Evolutionary conservation across 2,329 filamentous ascomycete species (phyloP).

Genomic region (Nothopassalora personata): DNA sequence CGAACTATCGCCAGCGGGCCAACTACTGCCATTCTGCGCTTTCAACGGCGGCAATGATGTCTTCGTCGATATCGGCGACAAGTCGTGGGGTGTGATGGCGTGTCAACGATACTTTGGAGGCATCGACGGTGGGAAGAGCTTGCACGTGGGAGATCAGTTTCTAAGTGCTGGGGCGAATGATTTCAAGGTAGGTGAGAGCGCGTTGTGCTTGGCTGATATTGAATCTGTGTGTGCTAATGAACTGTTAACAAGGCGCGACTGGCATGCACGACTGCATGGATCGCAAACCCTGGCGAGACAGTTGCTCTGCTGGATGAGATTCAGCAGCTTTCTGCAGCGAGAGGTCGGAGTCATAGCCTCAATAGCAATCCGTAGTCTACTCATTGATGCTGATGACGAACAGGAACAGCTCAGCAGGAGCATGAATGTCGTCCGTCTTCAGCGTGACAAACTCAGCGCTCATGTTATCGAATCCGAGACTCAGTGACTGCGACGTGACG

Average conservation of each 20-base stretch:
- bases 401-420: no score
- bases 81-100: slow-evolving; percentile 88
- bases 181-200: slow-evolving; percentile 62
- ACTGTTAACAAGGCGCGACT: slow-evolving; percentile 56
- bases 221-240: neutral
- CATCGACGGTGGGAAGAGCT: slow-evolving; percentile 68
- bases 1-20: slow-evolving; percentile 68
- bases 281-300: slow-evolving; percentile 86
- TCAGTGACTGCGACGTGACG: no score
- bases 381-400: no score
- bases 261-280: slow-evolving; percentile 94
- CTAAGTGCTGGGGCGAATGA: slow-evolving; percentile 92
- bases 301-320: slow-evolving; percentile 85
- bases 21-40: slow-evolving; percentile 79
- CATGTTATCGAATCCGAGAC: no score
- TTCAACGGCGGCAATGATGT: slow-evolving; percentile 98
- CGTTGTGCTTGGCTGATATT: neutral
- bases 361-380: neutral
- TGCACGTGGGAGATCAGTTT: slow-evolving; percentile 96
- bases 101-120: slow-evolving; percentile 86
- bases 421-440: no score
- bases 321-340: slow-evolving; percentile 27
- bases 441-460: no score
- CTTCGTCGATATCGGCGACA: slow-evolving; percentile 98
- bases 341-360: slow-evolving; percentile 1